A percentile compares a stretch with the other conserved stretches of the same genome.
Conservation (phyloP, 176 grass and related monocot species). For the Otatea glauca region DNA sequence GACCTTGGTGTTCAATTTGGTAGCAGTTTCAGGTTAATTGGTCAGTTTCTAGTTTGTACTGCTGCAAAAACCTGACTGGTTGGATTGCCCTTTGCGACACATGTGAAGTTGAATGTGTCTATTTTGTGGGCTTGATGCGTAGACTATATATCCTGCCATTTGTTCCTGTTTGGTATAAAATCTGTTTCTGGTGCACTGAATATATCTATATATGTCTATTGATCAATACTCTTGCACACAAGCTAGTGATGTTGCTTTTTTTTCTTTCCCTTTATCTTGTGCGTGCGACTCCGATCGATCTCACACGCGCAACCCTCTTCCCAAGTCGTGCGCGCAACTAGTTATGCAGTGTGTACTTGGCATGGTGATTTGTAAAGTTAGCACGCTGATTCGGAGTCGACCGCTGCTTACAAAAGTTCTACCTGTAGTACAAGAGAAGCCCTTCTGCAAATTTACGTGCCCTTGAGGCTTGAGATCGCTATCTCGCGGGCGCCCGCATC, state of each 20-base stretch:
- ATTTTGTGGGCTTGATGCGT: slow-evolving; percentile 30
- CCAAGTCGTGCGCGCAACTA: neutral
- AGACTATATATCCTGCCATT: neutral
- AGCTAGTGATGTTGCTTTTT: neutral
- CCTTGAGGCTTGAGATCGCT: no score
- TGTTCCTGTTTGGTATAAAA: neutral
- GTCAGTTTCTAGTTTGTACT: slow-evolving; percentile 20
- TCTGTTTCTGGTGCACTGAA: neutral
- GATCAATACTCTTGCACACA: neutral
- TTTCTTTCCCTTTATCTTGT: neutral
- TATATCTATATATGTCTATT: neutral
- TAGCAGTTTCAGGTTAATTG: slow-evolving; percentile 12
- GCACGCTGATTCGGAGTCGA: neutral
- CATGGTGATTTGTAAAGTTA: neutral
- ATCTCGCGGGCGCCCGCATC: no score
- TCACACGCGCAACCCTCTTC: neutral
- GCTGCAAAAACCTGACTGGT: neutral
- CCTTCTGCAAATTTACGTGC: no score
- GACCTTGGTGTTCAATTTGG: slow-evolving; percentile 2
- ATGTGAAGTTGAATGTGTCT: slow-evolving; percentile 36
- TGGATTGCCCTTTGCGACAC: slow-evolving; percentile 19
- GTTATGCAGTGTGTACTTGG: neutral
- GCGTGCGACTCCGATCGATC: neutral
- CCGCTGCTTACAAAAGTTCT: neutral
- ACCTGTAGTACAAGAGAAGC: no score